These are phyloP conservation scores for Centella asiatica DNA, from an alignment of 129 eudicot species.

Conservation along the genomic window DNA sequence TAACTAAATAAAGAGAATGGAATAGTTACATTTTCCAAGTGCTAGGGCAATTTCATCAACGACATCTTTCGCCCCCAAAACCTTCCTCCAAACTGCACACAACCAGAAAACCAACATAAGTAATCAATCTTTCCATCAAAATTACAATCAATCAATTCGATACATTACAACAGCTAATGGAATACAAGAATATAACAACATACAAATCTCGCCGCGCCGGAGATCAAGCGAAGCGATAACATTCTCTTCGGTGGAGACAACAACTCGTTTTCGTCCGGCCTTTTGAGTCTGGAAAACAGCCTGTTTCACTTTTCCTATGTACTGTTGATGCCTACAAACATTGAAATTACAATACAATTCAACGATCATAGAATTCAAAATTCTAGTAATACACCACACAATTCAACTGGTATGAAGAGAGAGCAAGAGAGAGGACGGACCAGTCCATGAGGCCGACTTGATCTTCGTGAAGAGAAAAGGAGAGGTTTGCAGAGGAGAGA, in stretches of 20 bases:
- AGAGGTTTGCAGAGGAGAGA: slow-evolving; percentile 20
- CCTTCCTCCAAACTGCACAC: slow-evolving; percentile 93
- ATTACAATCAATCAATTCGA: background rate
- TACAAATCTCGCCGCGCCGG: slow-evolving; percentile 93
- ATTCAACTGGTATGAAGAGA: slow-evolving; percentile 1
- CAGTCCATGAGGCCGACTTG: slow-evolving; percentile 98
- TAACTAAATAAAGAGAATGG: background rate
- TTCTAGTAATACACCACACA: background rate
- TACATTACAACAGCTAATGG: background rate
- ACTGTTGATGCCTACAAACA: slow-evolving; percentile 69
- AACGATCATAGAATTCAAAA: background rate
- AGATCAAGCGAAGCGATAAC: slow-evolving; percentile 92
- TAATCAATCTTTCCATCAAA: slow-evolving; percentile 10
- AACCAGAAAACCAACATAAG: slow-evolving; percentile 17
- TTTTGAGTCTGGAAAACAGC: slow-evolving; percentile 97
- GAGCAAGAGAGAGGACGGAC: slow-evolving; percentile 25
- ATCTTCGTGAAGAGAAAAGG: slow-evolving; percentile 66
- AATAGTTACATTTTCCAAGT: slow-evolving; percentile 93
- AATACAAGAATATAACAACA: slow-evolving; percentile 3
- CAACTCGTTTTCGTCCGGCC: slow-evolving; percentile 92
- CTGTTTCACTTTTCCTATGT: slow-evolving; percentile 85
- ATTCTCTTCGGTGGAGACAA: slow-evolving; percentile 86
- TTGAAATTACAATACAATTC: background rate
- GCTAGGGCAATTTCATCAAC: slow-evolving; percentile 74
- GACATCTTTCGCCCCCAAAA: slow-evolving; percentile 71